Percentiles rank a stretch among this genome's conserved stretches.
These are phyloP conservation scores for Epichloe brachyelytri DNA, from an alignment of 2,329 filamentous ascomycete genomes.

Conservation along the genomic window DNA sequence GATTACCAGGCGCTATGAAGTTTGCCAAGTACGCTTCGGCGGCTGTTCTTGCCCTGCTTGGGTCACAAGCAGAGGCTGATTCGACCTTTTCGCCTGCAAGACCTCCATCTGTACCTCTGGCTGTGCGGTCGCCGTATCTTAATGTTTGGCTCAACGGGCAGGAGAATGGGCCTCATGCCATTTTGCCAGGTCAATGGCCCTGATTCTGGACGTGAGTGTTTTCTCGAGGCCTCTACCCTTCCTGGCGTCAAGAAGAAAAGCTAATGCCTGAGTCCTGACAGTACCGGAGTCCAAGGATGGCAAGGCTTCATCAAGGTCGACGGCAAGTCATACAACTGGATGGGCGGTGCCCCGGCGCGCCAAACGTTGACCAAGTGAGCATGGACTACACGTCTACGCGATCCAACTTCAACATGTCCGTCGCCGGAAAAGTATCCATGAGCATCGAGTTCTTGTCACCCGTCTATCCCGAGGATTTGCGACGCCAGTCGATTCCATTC, in stretches of 20 bases:
- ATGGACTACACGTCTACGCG: constrained; percentile 61
- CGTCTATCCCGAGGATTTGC: constrained; percentile 51
- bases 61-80: constrained; percentile 8
- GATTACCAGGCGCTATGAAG: constrained; percentile 9
- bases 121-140: constrained; percentile 63
- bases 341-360: constrained; percentile 42
- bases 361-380: constrained; percentile 44
- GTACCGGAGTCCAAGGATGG: constrained; percentile 46
- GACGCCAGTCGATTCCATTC: constrained; percentile 55
- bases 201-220: constrained; percentile 51
- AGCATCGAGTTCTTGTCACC: constrained; percentile 60
- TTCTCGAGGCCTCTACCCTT: background rate
- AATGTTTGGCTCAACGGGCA: constrained; percentile 55
- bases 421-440: constrained; percentile 47
- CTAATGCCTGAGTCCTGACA: constrained; percentile 17
- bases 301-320: constrained; percentile 58
- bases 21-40: constrained; percentile 10
- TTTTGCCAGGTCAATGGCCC: constrained; percentile 57
- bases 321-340: constrained; percentile 50
- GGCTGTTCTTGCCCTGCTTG: constrained; percentile 9
- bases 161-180: constrained; percentile 49
- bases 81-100: constrained; percentile 52
- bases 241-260: background rate
- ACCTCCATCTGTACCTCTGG: constrained; percentile 57
- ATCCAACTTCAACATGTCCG: constrained; percentile 56